phyloP scores from a whole-genome alignment of 495 filamentous ascomycete species.

The Podospora bellae-mahoneyi region DNA sequence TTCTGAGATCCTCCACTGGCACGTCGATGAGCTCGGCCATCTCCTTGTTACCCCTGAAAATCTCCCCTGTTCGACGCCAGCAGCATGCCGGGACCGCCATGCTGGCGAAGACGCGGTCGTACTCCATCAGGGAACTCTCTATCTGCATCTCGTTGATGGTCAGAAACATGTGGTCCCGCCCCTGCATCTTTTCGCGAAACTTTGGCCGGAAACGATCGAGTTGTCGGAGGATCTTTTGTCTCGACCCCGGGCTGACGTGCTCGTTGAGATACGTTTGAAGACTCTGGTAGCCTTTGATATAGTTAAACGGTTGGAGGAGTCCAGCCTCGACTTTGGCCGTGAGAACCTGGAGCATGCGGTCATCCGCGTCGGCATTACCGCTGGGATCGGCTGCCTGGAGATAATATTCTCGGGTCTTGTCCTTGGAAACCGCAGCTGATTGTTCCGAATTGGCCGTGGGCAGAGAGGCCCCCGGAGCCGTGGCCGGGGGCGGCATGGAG shows the following conservation, averaged over 20 bases:
- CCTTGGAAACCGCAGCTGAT: constrained; percentile 59
- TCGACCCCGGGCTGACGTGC: constrained; percentile 72
- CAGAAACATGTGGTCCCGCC: constrained; percentile 84
- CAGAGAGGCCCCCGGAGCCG: constrained; percentile 40
- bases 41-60: constrained; percentile 96
- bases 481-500: constrained; percentile 41
- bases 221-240: constrained; percentile 84
- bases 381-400: constrained; percentile 93
- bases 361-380: constrained; percentile 85
- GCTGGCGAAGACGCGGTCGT: constrained; percentile 95
- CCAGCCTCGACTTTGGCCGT: constrained; percentile 95
- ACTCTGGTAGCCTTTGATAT: constrained; percentile 90
- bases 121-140: constrained; percentile 89
- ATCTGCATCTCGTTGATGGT: constrained; percentile 99
- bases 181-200: constrained; percentile 92
- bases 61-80: constrained; percentile 95
- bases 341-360: constrained; percentile 91
- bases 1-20: constrained; percentile 83
- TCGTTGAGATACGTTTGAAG: constrained; percentile 86
- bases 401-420: constrained; percentile 92
- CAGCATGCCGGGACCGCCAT: constrained; percentile 99
- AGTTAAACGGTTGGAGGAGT: constrained; percentile 93
- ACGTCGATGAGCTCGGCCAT: constrained; percentile 97
- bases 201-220: constrained; percentile 90
- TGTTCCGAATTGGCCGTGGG: constrained; percentile 47